Conservation (phyloP, 441 rosid species). For the Jatropha multifida region DNA sequence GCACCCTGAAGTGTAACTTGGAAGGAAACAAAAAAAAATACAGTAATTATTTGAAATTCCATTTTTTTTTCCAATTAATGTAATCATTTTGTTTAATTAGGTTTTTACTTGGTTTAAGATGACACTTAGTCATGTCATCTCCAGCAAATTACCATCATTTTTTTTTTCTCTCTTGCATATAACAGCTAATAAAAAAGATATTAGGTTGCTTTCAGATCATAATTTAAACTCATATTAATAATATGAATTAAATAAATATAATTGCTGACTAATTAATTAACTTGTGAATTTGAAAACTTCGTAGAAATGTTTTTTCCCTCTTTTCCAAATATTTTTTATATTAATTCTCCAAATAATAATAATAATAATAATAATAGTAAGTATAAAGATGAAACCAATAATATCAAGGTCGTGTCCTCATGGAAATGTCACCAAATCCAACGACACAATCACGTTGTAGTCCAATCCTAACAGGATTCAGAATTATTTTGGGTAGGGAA, state of each 20-base stretch:
- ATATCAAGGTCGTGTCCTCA: conserved; percentile 39
- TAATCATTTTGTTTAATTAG: conserved; percentile 18
- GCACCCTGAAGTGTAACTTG: conserved; percentile 27
- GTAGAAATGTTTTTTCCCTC: background rate
- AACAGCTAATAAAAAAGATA: too few relatives aligned
- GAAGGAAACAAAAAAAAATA: conserved; percentile 34
- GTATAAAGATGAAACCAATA: conserved; percentile 18
- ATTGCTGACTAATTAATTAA: too few relatives aligned
- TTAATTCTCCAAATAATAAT: background rate
- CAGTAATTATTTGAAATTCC: too few relatives aligned
- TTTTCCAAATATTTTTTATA: background rate
- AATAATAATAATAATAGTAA: background rate
- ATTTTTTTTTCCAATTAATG: background rate
- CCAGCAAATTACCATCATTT: background rate
- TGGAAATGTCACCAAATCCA: conserved; percentile 37
- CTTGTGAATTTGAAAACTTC: too few relatives aligned
- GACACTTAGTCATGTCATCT: conserved; percentile 29
- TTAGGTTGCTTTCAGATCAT: too few relatives aligned
- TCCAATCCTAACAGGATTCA: conserved; percentile 30
- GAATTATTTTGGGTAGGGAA: conserved; percentile 11
- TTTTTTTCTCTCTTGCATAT: too few relatives aligned
- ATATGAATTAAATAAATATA: too few relatives aligned
- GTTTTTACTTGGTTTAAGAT: conserved; percentile 9
- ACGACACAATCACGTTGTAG: conserved; percentile 38
- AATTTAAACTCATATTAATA: too few relatives aligned